Percentiles rank a stretch among this genome's conserved stretches.
These are phyloP conservation scores for Saccharomycopsis fermentans DNA, from an alignment of 805 yeast genomes.

Conservation along the genomic window DNA sequence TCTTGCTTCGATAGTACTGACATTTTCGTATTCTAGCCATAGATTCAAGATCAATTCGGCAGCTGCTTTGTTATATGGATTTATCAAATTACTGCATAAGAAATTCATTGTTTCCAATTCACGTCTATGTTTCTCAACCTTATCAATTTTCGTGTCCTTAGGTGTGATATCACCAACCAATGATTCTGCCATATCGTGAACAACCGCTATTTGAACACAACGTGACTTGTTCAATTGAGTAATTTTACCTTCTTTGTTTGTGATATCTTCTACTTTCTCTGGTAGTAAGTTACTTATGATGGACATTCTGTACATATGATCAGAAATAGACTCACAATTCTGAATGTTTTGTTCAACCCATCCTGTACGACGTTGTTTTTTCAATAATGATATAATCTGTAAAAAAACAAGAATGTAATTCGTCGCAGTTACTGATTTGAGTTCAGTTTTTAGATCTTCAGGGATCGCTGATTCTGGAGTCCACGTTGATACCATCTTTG, in stretches of 20 bases:
- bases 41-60: slow-evolving; percentile 56
- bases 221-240: slow-evolving; percentile 43
- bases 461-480: slow-evolving; percentile 47
- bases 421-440: slow-evolving; percentile 21
- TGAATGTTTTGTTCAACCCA: slow-evolving; percentile 63
- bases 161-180: slow-evolving; percentile 95
- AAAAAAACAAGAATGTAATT: slow-evolving; percentile 48
- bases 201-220: slow-evolving; percentile 77
- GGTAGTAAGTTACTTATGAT: slow-evolving; percentile 60
- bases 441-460: slow-evolving; percentile 27
- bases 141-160: slow-evolving; percentile 49
- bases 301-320: slow-evolving; percentile 94
- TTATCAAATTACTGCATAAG: slow-evolving; percentile 44
- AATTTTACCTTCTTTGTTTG: slow-evolving; percentile 21
- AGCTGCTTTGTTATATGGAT: slow-evolving; percentile 52
- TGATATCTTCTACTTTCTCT: slow-evolving; percentile 23
- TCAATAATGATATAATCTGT: slow-evolving; percentile 62
- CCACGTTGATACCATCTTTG: slow-evolving; percentile 29
- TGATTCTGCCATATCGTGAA: slow-evolving; percentile 92
- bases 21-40: slow-evolving; percentile 87
- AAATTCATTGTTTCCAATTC: slow-evolving; percentile 67
- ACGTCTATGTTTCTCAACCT: slow-evolving; percentile 74
- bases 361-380: slow-evolving; percentile 81
- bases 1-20: slow-evolving; percentile 41
- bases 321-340: slow-evolving; percentile 60